Base-by-base conservation (phyloP, 345 rosid species). In the Pistacia vera region DNA sequence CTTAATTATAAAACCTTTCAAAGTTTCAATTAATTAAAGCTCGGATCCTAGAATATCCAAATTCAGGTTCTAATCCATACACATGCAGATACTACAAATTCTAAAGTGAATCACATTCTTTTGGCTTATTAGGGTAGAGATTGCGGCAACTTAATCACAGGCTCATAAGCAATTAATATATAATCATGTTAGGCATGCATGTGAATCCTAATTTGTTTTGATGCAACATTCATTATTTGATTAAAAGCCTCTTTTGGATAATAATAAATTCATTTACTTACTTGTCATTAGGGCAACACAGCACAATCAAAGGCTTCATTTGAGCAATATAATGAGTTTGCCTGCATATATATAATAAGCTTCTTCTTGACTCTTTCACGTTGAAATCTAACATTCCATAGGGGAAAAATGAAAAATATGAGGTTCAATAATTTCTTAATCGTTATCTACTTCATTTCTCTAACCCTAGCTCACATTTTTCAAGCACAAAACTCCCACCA, bases 401-500 rank as follows among this genome's bases (percentile, higher is more conserved):
- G 5, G 1, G 16, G 18, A 54, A 16, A 18, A 54, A 54, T 1
- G 25, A 65, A 65, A 65, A 41, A 41, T 8, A 65, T 65, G 68
- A 8, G 14, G 48, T 36, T 65, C 52, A 8, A 18, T 11, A 65
- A 36, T 4, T 17, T 65, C 16, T n/a, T 41, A 17, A 8, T 65
- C 25, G 25, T 41, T 3, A 33, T 63, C 38, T 63, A 33, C 46
- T 63, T 63, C 20, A 16, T 65, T 12, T 41, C 28, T 38, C 8
- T 65, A 8, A 8, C 30, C 48, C 68, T 65, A 38, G 44, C 68
- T n/a, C 30, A 38, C 12, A 38, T 18, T 4, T 41, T 28, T 1
- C 16, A 36, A 12, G 73, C 63, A 33, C 73, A 75, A 0, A 63
- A 41, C 36, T 36, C 71, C 22, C 70, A 54, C 22, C 59, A 36